Percentiles rank a stretch among this genome's conserved stretches.
Conservation (phyloP, 2,329 filamentous ascomycete genomes). For the Trichoderma sp. region DNA sequence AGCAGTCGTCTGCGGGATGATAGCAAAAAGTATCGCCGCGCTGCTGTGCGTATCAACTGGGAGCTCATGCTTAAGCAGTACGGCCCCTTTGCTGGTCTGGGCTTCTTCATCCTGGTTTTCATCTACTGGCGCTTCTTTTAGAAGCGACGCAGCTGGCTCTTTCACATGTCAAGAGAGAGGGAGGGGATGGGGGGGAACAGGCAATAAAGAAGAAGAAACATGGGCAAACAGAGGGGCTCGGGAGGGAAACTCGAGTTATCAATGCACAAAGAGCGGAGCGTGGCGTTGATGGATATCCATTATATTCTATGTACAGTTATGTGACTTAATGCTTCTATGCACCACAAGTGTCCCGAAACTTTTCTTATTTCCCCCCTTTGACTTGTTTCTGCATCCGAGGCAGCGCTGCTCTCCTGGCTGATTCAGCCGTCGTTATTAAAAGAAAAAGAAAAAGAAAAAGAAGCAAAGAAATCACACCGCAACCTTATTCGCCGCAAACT, state of each 20-base stretch:
- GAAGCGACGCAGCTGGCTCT: not conserved
- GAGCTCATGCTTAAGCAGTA: constrained; percentile 96
- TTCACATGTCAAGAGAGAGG: not conserved
- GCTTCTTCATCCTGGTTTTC: constrained; percentile 78
- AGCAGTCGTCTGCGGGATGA: constrained; percentile 84
- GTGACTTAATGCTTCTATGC: constrained; percentile 21
- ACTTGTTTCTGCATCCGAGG: not conserved
- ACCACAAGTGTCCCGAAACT: constrained; percentile 8
- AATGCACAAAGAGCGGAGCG: constrained; percentile 17
- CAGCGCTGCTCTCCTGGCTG: constrained; percentile 4
- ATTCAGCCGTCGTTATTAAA: not conserved
- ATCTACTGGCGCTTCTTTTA: constrained; percentile 93
- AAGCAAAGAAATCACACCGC: not conserved
- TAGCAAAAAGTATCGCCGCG: constrained; percentile 87
- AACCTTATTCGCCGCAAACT: constrained; percentile 17
- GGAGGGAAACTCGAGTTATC: not conserved
- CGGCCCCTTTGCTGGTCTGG: constrained; percentile 80
- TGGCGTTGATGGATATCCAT: constrained; percentile 21
- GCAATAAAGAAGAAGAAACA: not conserved
- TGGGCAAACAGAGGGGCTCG: not conserved
- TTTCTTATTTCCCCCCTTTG: not conserved
- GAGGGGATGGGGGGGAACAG: not conserved
- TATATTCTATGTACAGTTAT: constrained; percentile 26
- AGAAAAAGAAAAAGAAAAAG: not conserved
- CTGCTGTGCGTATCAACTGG: constrained; percentile 96